Evolutionary conservation across 1,139 yeast species (phyloP).

Genomic region (Sugiyamaella novakii): DNA sequence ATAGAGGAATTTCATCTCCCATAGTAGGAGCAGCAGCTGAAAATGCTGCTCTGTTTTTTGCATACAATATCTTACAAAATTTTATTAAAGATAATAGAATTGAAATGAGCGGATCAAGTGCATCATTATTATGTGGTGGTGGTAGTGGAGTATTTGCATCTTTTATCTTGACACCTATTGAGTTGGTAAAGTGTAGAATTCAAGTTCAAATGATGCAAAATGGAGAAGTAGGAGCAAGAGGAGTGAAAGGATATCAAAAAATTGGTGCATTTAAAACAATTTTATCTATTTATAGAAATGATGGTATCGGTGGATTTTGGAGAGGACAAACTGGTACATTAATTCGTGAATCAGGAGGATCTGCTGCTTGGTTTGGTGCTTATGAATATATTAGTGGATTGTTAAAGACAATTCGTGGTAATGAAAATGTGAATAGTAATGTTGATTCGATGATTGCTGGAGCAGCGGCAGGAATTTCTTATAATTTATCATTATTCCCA

Average conservation of each 20-base stretch:
- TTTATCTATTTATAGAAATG: conserved; percentile 34
- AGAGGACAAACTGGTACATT: conserved; percentile 85
- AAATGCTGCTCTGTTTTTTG: conserved; percentile 69
- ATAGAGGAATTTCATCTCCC: conserved; percentile 73
- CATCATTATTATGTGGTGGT: conserved; percentile 64
- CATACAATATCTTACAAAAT: conserved; percentile 55
- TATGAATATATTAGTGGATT: conserved; percentile 60
- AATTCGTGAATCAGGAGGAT: conserved; percentile 82
- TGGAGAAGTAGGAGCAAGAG: background rate
- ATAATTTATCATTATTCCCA: conserved; percentile 80
- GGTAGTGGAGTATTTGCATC: conserved; percentile 83
- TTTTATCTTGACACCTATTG: conserved; percentile 85
- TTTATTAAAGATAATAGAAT: conserved; percentile 32
- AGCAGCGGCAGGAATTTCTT: conserved; percentile 81
- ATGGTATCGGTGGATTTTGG: conserved; percentile 74
- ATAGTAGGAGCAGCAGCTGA: conserved; percentile 86
- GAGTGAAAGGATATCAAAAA: background rate
- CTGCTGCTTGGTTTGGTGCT: conserved; percentile 93
- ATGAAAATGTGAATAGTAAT: conserved; percentile 44
- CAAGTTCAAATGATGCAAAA: conserved; percentile 59
- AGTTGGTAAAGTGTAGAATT: conserved; percentile 80
- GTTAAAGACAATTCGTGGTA: conserved; percentile 40
- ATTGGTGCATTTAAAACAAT: conserved; percentile 14
- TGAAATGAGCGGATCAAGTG: background rate
- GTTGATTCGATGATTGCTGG: conserved; percentile 71